Conservation (phyloP, 2,329 filamentous ascomycete genomes). For the Verticillium klebahnii region DNA sequence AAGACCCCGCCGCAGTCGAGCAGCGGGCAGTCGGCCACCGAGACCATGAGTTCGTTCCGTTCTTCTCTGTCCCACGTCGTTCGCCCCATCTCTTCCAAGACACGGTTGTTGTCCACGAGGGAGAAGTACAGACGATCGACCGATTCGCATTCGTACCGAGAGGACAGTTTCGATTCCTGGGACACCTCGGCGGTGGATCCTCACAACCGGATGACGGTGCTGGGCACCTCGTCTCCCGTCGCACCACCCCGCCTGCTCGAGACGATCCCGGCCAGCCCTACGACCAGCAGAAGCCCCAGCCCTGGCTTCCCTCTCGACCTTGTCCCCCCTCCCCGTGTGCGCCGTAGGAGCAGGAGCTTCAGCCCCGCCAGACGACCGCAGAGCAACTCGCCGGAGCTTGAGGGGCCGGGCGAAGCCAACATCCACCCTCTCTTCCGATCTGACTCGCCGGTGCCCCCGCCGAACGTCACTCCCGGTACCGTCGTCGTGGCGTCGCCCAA, state of each 20-base stretch:
- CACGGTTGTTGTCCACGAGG: slow-evolving; percentile 42
- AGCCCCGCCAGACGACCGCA: slow-evolving; percentile 32
- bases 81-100: slow-evolving; percentile 53
- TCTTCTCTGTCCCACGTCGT: slow-evolving; percentile 43
- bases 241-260: slow-evolving; percentile 55
- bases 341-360: slow-evolving; percentile 45
- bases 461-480: slow-evolving; percentile 63
- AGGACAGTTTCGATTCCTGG: slow-evolving; percentile 69
- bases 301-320: slow-evolving; percentile 54
- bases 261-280: slow-evolving; percentile 64
- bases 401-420: slow-evolving; percentile 53
- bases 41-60: slow-evolving; percentile 43
- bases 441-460: slow-evolving; percentile 64
- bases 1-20: slow-evolving; percentile 40
- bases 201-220: slow-evolving; percentile 53
- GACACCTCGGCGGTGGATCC: slow-evolving; percentile 65
- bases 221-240: slow-evolving; percentile 42
- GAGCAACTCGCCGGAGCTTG: slow-evolving; percentile 24
- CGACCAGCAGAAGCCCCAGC: slow-evolving; percentile 60
- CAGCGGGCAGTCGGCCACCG: slow-evolving; percentile 36
- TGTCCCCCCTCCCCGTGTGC: slow-evolving; percentile 41
- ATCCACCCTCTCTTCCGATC: slow-evolving; percentile 76
- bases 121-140: slow-evolving; percentile 42
- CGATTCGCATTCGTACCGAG: slow-evolving; percentile 34
- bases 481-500: slow-evolving; percentile 66